These are phyloP conservation scores for Carex kokanica DNA, from an alignment of 176 grass and related monocot species.

Conservation along the genomic window DNA sequence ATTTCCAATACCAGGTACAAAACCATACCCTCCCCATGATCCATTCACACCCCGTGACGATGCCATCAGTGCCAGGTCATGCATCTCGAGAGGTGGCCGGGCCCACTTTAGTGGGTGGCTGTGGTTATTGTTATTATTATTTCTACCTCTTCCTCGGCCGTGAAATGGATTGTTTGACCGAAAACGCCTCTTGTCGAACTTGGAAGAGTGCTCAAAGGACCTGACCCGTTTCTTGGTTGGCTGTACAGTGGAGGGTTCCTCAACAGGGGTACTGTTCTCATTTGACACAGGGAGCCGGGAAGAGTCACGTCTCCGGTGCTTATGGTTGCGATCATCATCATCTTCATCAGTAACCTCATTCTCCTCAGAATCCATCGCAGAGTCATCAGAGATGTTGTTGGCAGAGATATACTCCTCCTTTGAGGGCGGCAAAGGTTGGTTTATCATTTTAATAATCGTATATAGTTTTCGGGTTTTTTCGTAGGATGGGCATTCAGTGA, in stretches of 20 bases:
- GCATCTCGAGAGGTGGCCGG: slow-evolving; percentile 41
- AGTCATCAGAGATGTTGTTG: slow-evolving; percentile 50
- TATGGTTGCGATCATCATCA: slow-evolving; percentile 94
- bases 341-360: slow-evolving; percentile 69
- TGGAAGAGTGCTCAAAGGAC: slow-evolving; percentile 28
- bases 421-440: slow-evolving; percentile 32
- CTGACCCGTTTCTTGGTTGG: slow-evolving; percentile 48
- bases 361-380: slow-evolving; percentile 55
- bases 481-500: not conserved
- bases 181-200: slow-evolving; percentile 51
- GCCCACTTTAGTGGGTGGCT: slow-evolving; percentile 15
- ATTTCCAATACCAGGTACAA: slow-evolving; percentile 80
- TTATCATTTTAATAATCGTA: slow-evolving; percentile 6
- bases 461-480: not conserved
- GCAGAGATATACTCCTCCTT: slow-evolving; percentile 64
- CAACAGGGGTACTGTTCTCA: slow-evolving; percentile 39
- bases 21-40: slow-evolving; percentile 79
- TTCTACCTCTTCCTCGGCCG: slow-evolving; percentile 63
- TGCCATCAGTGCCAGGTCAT: slow-evolving; percentile 79
- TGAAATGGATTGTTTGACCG: not conserved
- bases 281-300: slow-evolving; percentile 39
- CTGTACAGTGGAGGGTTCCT: slow-evolving; percentile 42
- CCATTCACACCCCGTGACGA: slow-evolving; percentile 60
- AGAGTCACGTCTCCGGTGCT: slow-evolving; percentile 71
- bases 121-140: slow-evolving; percentile 42